Evolutionary conservation across 352 stramenopile genomes (phyloP).

Genomic region (Phytopythium delawarense): DNA sequence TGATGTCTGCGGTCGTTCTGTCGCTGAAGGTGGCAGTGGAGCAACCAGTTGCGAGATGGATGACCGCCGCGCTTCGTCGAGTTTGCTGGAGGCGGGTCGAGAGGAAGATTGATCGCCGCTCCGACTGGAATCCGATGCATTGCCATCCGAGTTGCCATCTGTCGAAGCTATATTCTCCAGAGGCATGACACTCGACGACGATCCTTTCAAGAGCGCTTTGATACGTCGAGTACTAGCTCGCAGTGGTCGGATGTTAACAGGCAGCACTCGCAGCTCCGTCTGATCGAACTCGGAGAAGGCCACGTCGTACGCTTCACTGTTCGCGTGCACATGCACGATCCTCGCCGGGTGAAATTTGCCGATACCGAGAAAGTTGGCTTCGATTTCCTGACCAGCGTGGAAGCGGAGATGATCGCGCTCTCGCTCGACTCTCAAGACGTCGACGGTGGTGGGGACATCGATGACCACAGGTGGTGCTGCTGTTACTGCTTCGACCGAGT

Average conservation of each 20-base stretch:
- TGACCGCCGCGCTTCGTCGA: neutral
- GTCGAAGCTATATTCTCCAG: neutral
- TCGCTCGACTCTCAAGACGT: neutral
- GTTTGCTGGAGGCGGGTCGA: neutral
- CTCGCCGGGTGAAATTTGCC: slow-evolving; percentile 16
- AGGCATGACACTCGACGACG: neutral
- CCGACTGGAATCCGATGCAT: neutral
- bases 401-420: neutral
- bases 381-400: slow-evolving; percentile 6
- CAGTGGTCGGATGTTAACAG: neutral
- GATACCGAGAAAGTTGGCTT: slow-evolving; percentile 17
- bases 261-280: slow-evolving; percentile 6
- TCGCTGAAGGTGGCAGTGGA: neutral
- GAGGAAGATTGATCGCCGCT: neutral
- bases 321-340: slow-evolving; percentile 9
- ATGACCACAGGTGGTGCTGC: neutral
- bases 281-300: slow-evolving; percentile 12
- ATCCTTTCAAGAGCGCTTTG: slow-evolving; percentile 1
- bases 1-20: neutral
- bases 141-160: neutral
- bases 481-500: neutral
- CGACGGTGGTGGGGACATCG: neutral
- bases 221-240: neutral
- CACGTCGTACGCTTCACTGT: slow-evolving; percentile 9
- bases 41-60: neutral